Percentiles rank a stretch among this genome's conserved stretches.
phyloP scores from a whole-genome alignment of 2,329 filamentous ascomycete genomes.

The Colletotrichum paranaense region DNA sequence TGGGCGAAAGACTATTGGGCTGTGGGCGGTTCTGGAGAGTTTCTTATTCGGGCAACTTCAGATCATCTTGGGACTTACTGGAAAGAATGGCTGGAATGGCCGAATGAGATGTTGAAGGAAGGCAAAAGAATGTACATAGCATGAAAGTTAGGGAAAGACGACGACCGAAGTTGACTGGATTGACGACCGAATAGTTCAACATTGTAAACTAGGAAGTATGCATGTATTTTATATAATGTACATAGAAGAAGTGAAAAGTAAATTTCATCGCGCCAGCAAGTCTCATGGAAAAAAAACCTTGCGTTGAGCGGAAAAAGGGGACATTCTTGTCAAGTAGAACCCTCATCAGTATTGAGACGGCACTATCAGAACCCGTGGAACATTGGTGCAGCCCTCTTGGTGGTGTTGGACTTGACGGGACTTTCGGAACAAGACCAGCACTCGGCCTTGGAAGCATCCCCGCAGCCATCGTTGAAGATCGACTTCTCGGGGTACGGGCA shows the following conservation, averaged over 20 bases:
- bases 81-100: constrained; percentile 41
- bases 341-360: too few relatives aligned
- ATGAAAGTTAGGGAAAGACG: too few relatives aligned
- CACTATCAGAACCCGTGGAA: background rate
- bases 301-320: too few relatives aligned
- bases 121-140: too few relatives aligned
- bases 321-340: too few relatives aligned
- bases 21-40: constrained; percentile 40
- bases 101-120: constrained; percentile 20
- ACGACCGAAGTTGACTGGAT: too few relatives aligned
- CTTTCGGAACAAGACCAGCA: constrained; percentile 4
- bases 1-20: constrained; percentile 46
- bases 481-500: constrained; percentile 48
- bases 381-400: background rate
- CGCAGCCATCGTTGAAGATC: constrained; percentile 37
- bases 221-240: too few relatives aligned
- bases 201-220: too few relatives aligned
- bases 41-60: constrained; percentile 38
- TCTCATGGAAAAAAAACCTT: too few relatives aligned
- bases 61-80: constrained; percentile 39
- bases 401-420: background rate
- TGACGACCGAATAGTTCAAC: too few relatives aligned
- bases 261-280: too few relatives aligned
- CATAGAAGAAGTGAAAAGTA: too few relatives aligned
- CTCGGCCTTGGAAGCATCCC: background rate